Base-by-base conservation (phyloP, 2,329 filamentous ascomycete genomes). In the Penicillium sp. region DNA sequence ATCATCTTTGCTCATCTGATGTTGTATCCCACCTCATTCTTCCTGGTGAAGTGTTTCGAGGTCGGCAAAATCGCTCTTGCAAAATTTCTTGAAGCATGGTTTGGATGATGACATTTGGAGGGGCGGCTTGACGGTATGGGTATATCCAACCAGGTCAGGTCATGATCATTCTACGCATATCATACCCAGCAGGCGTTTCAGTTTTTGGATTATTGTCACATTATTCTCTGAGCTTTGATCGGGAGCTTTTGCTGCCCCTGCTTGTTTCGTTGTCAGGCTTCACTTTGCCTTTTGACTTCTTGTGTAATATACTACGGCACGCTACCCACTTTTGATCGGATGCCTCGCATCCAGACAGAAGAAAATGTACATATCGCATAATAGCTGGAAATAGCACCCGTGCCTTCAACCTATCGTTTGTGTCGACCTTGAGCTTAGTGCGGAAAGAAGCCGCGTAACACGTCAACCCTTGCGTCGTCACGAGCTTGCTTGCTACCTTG, bases 131-230 rank as follows among this genome's bases (percentile, higher is more conserved):
- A 54, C 47, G 40, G 33, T 55, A 59, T 61, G 46, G 58, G 58
- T 62, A 60, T 54, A 62, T 58, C 62, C 55, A 58, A 47, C 56
- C 51, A 54, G 56, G 55, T 56, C 55, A 56, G 58, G 51, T 56
- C 56, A 66, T 64, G 64, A 62, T 62, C 57, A 44, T 63, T 64
- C 50, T 44, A 62, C 64, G 63, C 63, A 68, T 68, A 62, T 63
- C 63, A 68, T 68, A 67, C 65, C 64, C 58, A 59, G 56, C 39
- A 60, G 59, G 63, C 63, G 60, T 66, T 67, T 57, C 41, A 22
- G 44, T 59, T 58, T 37, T 54, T 55, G 40, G 31, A 6, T 51
- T 51, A 24, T 16, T 50, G 31, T 27, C 7, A 14, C 49, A 24
- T 13, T 39, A 14, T 24, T 50, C 14, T 36, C 33, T 49, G 11